phyloP scores from a whole-genome alignment of 2,329 filamentous ascomycete genomes.

The Talaromyces sp. region DNA sequence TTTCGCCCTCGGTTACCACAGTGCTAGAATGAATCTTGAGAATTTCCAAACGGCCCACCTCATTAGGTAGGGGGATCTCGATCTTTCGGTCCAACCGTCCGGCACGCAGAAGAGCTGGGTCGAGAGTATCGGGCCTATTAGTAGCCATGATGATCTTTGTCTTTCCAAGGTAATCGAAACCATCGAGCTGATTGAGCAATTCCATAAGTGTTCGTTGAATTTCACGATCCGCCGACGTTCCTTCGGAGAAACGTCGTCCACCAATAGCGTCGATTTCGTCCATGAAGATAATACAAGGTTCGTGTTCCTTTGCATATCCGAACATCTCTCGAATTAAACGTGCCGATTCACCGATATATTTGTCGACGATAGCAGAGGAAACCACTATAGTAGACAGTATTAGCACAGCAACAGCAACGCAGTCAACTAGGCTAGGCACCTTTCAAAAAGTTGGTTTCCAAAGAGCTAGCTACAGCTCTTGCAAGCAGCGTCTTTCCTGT shows the following conservation, averaged over 20 bases:
- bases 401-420: slow-evolving; percentile 16
- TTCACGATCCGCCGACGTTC: slow-evolving; percentile 94
- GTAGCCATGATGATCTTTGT: slow-evolving; percentile 99
- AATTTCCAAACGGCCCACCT: slow-evolving; percentile 93
- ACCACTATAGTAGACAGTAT: slow-evolving; percentile 62
- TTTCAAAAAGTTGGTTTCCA: slow-evolving; percentile 98
- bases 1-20: slow-evolving; percentile 86
- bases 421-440: slow-evolving; percentile 51
- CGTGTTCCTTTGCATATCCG: slow-evolving; percentile 97
- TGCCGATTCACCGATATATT: slow-evolving; percentile 98
- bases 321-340: slow-evolving; percentile 99
- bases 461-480: slow-evolving; percentile 87
- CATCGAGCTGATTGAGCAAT: slow-evolving; percentile 94
- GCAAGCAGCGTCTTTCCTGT: slow-evolving; percentile 96
- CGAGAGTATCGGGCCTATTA: slow-evolving; percentile 91
- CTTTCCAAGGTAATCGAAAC: slow-evolving; percentile 98
- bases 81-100: slow-evolving; percentile 82
- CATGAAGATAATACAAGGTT: slow-evolving; percentile 99
- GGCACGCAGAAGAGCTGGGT: slow-evolving; percentile 83
- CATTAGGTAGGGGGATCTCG: slow-evolving; percentile 94
- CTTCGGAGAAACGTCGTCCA: slow-evolving; percentile 92
- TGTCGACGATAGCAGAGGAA: slow-evolving; percentile 97
- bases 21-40: slow-evolving; percentile 92
- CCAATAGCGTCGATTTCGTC: slow-evolving; percentile 99
- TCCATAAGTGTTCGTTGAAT: slow-evolving; percentile 99